phyloP scores from a whole-genome alignment of 1,284 basidiomycete species.

The Psilocybe mexicana region DNA sequence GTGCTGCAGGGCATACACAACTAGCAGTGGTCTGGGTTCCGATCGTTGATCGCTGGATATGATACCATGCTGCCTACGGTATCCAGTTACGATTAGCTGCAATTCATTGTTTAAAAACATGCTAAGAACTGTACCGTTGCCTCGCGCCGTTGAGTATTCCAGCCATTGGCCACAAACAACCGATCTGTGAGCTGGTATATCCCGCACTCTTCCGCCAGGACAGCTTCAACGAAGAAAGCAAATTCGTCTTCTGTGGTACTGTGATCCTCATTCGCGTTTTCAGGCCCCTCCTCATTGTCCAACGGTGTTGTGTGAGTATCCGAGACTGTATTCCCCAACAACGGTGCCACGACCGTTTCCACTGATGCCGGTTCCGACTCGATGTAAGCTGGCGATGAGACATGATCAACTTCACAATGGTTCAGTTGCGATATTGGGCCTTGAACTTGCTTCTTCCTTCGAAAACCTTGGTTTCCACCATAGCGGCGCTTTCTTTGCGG shows the following conservation, averaged over 20 bases:
- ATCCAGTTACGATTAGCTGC: background rate
- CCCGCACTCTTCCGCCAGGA: slow-evolving; percentile 8
- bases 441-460: too few species aligned
- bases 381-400: too few species aligned
- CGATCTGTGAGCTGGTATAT: slow-evolving; percentile 12
- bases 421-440: too few species aligned
- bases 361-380: too few species aligned
- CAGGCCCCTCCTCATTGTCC: too few species aligned
- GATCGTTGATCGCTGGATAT: background rate
- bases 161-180: slow-evolving; percentile 15
- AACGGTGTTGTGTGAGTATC: background rate
- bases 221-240: slow-evolving; percentile 6
- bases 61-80: background rate
- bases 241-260: background rate
- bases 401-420: too few species aligned
- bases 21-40: background rate
- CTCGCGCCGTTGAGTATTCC: slow-evolving; percentile 6
- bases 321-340: background rate
- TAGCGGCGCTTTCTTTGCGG: too few species aligned
- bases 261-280: background rate
- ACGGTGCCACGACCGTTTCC: background rate
- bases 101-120: background rate
- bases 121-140: slow-evolving; percentile 1
- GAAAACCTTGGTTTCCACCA: too few species aligned
- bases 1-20: background rate